A percentile compares a stretch with the other conserved stretches of the same genome.
phyloP scores from a whole-genome alignment of 192 early-diverging fungal species.

The Backusella australiensis region DNA sequence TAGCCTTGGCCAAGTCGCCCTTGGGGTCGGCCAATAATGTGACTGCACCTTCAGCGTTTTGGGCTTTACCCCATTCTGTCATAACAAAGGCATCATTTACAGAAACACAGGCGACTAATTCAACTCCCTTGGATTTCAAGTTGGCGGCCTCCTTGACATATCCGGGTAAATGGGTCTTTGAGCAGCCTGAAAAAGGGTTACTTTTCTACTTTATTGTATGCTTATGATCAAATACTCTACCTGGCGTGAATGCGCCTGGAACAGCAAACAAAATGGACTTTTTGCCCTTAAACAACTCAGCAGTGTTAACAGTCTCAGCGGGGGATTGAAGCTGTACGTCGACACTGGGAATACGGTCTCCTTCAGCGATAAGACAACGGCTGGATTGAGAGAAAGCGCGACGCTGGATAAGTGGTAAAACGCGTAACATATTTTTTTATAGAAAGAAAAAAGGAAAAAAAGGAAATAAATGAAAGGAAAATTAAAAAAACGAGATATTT shows the following conservation, averaged over 20 bases:
- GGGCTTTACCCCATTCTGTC: constrained; percentile 49
- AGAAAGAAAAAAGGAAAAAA: background rate
- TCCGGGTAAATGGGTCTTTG: constrained; percentile 56
- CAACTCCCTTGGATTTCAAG: constrained; percentile 50
- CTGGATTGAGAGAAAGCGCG: constrained; percentile 16
- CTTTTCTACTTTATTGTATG: too few species aligned
- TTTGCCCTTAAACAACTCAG: constrained; percentile 40
- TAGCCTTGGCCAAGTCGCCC: constrained; percentile 48
- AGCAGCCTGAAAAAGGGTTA: constrained; percentile 37
- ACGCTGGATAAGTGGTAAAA: background rate
- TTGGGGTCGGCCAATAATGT: constrained; percentile 53
- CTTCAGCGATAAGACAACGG: constrained; percentile 16
- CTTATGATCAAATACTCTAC: too few species aligned
- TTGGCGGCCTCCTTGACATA: constrained; percentile 45
- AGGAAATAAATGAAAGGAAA: background rate
- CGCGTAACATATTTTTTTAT: constrained; percentile 14
- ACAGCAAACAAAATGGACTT: constrained; percentile 46
- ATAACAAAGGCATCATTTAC: constrained; percentile 60
- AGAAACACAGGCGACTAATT: constrained; percentile 50
- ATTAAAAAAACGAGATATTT: background rate
- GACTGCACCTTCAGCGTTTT: constrained; percentile 42
- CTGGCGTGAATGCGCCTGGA: constrained; percentile 67
- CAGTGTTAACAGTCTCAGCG: constrained; percentile 38
- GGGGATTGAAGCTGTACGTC: constrained; percentile 40
- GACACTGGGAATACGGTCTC: constrained; percentile 29